Evolutionary conservation across 345 rosid genomes (phyloP), one percentile per base, ranked within the genome.

Genomic region (Acer saccharum): DNA sequence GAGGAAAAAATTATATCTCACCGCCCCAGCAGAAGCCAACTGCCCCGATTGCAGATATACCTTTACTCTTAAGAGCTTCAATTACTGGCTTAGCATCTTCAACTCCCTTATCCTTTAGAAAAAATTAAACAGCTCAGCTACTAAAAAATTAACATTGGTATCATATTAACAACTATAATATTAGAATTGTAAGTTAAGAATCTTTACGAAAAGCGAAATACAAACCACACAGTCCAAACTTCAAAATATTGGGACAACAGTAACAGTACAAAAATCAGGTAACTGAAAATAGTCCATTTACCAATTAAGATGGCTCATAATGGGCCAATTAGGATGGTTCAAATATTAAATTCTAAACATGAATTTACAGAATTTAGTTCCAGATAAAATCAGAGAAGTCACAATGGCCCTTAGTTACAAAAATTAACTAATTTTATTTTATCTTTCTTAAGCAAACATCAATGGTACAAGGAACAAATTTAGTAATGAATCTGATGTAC

Each of bases 21-120:
- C 93, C 96, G 5, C 92, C 95, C 90, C 90, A 90, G 80, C 97
- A 92, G 20, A 92, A 87, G 50, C 94, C 94, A 20, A 76, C 91
- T 65, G 90, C 94, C 54, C 94, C 94, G 66, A 87, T 81, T 55
- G 87, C 71, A 43, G 89, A 65, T 52, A 86, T 29, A 75, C 95
- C 98, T 83, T 87, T 87, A 69, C 87, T 83, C 81, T 84, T 93
- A 63, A 95, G 81, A 57, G 88, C 91, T 62, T 90, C 86, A 35
- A 90, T 76, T 1, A 95, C 78, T 16, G 84, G 87, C 82, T 89
- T 92, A 18, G 92, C 86, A 18, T 95, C 95, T 71, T 93, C 95
- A 80, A 83, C 86, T 46, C 85, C 97, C 76, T 92, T 93, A 65
- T 89, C 92, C 98, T 95, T 76, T 52, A 72, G 78, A 20, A 70